Percentiles rank a stretch among this genome's conserved stretches.
Evolutionary conservation across 441 rosid species (phyloP).

Genomic region (Pelargonium cotyledonis): DNA sequence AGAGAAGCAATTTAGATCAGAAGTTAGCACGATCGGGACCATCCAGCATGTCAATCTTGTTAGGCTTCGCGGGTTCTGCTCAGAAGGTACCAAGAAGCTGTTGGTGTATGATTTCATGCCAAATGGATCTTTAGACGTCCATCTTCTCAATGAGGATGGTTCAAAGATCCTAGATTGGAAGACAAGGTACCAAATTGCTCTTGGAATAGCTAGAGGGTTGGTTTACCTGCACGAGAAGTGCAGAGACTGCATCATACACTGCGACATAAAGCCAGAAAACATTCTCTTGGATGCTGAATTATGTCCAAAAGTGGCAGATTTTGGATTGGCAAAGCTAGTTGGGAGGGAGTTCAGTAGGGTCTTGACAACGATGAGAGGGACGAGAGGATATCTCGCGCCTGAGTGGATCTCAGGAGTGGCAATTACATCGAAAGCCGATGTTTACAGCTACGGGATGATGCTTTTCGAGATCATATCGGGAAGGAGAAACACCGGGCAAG

Average conservation of each 20-base stretch:
- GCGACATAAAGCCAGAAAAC: slow-evolving; percentile 78
- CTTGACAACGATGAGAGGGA: slow-evolving; percentile 71
- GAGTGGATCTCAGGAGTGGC: slow-evolving; percentile 83
- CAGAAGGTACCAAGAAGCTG: slow-evolving; percentile 42
- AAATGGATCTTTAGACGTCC: slow-evolving; percentile 53
- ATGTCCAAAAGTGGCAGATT: slow-evolving; percentile 68
- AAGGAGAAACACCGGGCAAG: slow-evolving; percentile 52
- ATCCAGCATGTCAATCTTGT: slow-evolving; percentile 72
- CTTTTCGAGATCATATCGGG: slow-evolving; percentile 65
- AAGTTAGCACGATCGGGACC: slow-evolving; percentile 66
- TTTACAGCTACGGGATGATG: slow-evolving; percentile 84
- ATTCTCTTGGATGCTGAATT: slow-evolving; percentile 54
- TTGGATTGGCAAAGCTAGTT: slow-evolving; percentile 67
- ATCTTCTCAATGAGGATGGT: slow-evolving; percentile 34
- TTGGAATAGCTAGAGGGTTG: slow-evolving; percentile 68
- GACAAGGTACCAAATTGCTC: slow-evolving; percentile 43
- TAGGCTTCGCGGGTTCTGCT: slow-evolving; percentile 66
- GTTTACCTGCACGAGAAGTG: slow-evolving; percentile 71
- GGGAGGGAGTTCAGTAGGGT: slow-evolving; percentile 77
- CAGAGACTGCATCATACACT: slow-evolving; percentile 73
- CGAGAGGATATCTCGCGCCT: slow-evolving; percentile 72
- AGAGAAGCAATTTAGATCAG: slow-evolving; percentile 67
- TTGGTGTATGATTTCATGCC: slow-evolving; percentile 70
- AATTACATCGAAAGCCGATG: slow-evolving; percentile 64
- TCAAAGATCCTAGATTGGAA: slow-evolving; percentile 41